Conservation (phyloP, 306 rosid species). For the Trifolium dubium region DNA sequence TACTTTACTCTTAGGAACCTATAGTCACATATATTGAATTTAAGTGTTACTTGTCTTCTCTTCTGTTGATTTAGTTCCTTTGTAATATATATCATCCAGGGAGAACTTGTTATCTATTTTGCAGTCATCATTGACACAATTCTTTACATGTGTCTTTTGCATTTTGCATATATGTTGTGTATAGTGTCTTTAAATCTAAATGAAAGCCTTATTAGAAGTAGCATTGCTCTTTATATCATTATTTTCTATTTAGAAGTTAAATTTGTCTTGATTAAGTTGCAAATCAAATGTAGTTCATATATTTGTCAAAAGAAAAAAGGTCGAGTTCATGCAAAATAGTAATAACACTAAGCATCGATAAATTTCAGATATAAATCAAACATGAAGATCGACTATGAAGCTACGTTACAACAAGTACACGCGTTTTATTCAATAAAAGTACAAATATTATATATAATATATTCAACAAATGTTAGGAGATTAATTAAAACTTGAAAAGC, state of each 20-base stretch:
- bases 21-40: slow-evolving; percentile 39
- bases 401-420: too few species aligned
- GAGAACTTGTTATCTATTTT: slow-evolving; percentile 36
- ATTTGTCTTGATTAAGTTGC: not conserved
- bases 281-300: slow-evolving; percentile 16
- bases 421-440: too few species aligned
- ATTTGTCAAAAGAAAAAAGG: not conserved
- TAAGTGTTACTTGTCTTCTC: slow-evolving; percentile 37
- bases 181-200: slow-evolving; percentile 33
- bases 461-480: not conserved
- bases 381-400: too few species aligned
- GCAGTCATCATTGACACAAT: slow-evolving; percentile 36
- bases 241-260: slow-evolving; percentile 1
- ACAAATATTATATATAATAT: not conserved
- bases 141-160: slow-evolving; percentile 32
- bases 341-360: too few species aligned
- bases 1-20: slow-evolving; percentile 48
- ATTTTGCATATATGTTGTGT: slow-evolving; percentile 13
- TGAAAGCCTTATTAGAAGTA: slow-evolving; percentile 30
- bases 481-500: too few species aligned
- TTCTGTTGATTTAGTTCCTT: slow-evolving; percentile 39
- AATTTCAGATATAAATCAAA: too few species aligned
- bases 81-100: slow-evolving; percentile 48
- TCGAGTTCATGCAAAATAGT: too few species aligned
- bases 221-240: slow-evolving; percentile 1